These are phyloP conservation scores for Erythrophleum fordii DNA, from an alignment of 306 rosid species.

Conservation along the genomic window DNA sequence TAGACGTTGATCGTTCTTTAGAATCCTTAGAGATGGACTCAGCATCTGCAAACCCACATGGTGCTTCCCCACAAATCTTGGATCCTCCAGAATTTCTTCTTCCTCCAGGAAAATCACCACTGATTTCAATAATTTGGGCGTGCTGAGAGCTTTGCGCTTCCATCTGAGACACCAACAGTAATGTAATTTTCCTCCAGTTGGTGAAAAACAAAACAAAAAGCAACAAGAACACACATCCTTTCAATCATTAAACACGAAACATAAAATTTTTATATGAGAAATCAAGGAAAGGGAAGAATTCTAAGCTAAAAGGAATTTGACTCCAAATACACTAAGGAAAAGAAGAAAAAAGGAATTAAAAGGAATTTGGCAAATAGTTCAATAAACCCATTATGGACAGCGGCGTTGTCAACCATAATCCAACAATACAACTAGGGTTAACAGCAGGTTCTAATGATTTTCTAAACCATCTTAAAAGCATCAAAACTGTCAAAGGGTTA, in stretches of 20 bases:
- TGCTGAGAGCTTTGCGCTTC: constrained; percentile 48
- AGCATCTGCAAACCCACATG: constrained; percentile 72
- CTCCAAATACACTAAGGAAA: constrained; percentile 10
- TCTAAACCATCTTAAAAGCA: constrained; percentile 21
- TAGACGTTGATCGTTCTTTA: constrained; percentile 65
- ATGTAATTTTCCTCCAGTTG: constrained; percentile 11
- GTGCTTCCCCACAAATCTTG: constrained; percentile 76
- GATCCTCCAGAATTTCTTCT: constrained; percentile 43
- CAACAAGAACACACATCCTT: background rate
- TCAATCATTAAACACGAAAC: constrained; percentile 19
- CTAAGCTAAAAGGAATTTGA: constrained; percentile 15
- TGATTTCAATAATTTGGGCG: constrained; percentile 61
- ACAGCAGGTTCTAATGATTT: constrained; percentile 16
- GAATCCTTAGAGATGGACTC: constrained; percentile 65
- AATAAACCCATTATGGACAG: constrained; percentile 1
- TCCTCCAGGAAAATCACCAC: constrained; percentile 45
- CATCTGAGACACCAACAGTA: constrained; percentile 54
- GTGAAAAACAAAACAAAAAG: background rate
- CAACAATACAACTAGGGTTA: constrained; percentile 22
- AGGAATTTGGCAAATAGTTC: background rate
- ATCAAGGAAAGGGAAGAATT: constrained; percentile 10
- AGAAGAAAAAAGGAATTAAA: background rate
- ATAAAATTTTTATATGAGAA: constrained; percentile 18
- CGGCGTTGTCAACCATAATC: background rate
- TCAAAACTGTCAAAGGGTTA: background rate